Evolutionary conservation across 78 protist genomes (phyloP), one percentile per base, ranked within the genome.

Genomic region (Speleostelium caveatum): DNA sequence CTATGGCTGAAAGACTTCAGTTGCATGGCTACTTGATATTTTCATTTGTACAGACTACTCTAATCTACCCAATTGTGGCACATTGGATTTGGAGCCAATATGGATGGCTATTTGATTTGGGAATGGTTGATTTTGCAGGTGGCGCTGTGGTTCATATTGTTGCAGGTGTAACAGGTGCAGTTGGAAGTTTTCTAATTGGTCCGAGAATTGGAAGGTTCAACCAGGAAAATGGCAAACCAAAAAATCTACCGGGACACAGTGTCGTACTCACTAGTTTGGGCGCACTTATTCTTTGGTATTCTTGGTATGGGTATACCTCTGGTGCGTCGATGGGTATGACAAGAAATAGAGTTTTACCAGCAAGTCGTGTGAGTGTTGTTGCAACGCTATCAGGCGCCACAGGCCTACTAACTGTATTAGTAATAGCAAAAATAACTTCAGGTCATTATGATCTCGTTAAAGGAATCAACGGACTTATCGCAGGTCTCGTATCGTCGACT

Each of bases 401-500:
- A 4, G 85, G 93, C 5, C n/a, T 74, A 21, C 49, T 86, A 2
- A 75, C 93, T 5, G 93, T 65, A 4, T n/a, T 75, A 14, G 75
- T 61, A 8, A 75, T 86, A n/a, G 93, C 79, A 32, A 42, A 73
- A 26, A 26, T 86, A 6, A 1, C 24, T 28, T 60, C 67, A 22
- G 86, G 93, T 19, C 93, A 86, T 14, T 86, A 75, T 32, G 86
- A 86, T 21, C 53, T 86, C 1, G 85, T 75, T 16, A 75, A 63
- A 55, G 93, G 93, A 5, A 86, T 86, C 36, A 86, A 86, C 26
- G 93, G 93, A 24, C 28, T 86, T 28, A 73, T 86, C 19, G 93
- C 60, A 19, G 93, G 93, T 26, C 26, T 86, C 32, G 93, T 86
- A 26, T 74, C 93, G 19, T 67, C 77, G 2, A 86, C 93, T 1